Base-by-base conservation (phyloP, 371 early-diverging fungal species). In the Actinomortierella wolfii region DNA sequence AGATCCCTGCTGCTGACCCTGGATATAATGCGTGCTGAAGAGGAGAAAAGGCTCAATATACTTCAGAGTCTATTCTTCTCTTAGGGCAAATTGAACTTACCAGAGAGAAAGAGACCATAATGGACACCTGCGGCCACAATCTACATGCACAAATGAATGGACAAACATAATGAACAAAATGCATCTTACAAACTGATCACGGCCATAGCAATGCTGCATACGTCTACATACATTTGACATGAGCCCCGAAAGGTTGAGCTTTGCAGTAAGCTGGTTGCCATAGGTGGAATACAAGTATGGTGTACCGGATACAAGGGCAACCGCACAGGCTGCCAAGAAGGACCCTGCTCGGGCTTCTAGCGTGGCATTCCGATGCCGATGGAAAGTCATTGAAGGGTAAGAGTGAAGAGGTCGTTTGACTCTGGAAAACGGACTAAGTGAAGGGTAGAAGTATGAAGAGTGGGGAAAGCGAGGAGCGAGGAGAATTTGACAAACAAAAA, bases 261-360 rank as follows among this genome's bases (percentile, higher is more conserved):
- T 57, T 2, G 73, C 47, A 15, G 73, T 73, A 46, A 73, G 73
- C 42, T 73, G 73, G 45, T 73, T 73, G 49, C 59, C 66, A 24
- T 73, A 73, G 46, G 73, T 73, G 9, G 73, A 66, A 41, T 73
- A 73, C 40, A 73, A 63, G 46, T 73, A 73, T 17, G 73, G 73
- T 2, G 73, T 73, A 29, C 73, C 73, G 7, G 73, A 73, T 40
- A 73, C 73, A 3, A 73, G 53, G 14, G 73, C 73, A 1, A 73
- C 59, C 0, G 73, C 66, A 56, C 66, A 66, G 26, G 73, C 66
- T 2, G 73, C 73, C 3, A 73, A 9, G 25, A 73, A 73, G 21
- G 73, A 73, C 14, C 59, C 53, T 17, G 73, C 56, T 39, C 67
- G 47, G 18, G 67, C 56, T 21, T 39, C 21, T 2, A 46, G 28